These are phyloP conservation scores for Chrysopogon serrulatus DNA, from an alignment of 176 grass and related monocot genomes.

Conservation along the genomic window DNA sequence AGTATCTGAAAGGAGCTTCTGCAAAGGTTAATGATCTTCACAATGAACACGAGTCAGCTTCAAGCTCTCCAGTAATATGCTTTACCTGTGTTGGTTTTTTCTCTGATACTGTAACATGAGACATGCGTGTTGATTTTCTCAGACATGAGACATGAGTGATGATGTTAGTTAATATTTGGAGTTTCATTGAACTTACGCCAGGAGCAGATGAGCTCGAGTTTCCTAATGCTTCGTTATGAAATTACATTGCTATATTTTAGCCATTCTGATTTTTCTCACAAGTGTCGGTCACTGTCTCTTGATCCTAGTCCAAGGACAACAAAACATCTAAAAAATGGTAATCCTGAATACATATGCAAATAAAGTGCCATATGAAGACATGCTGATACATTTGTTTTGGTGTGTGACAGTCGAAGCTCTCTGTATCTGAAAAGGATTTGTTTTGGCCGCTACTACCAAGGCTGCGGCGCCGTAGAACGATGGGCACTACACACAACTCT, in stretches of 20 bases:
- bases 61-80: conserved; percentile 51
- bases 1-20: conserved; percentile 83
- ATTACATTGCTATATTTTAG: background rate
- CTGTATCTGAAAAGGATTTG: conserved; percentile 78
- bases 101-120: too few species aligned
- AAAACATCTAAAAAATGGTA: background rate
- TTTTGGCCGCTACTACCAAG: too few species aligned
- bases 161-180: too few species aligned
- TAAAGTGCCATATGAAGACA: background rate
- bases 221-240: background rate
- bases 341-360: background rate
- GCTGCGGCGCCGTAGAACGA: too few species aligned
- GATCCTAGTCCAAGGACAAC: background rate
- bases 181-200: too few species aligned
- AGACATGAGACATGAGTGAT: background rate
- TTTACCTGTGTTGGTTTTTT: too few species aligned
- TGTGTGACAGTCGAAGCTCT: conserved; percentile 65
- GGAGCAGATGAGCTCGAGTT: too few species aligned
- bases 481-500: too few species aligned
- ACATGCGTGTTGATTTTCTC: too few species aligned
- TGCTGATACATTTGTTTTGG: conserved; percentile 26
- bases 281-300: background rate
- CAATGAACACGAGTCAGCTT: conserved; percentile 56
- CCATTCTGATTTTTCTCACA: background rate
- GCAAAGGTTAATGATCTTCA: conserved; percentile 71